Evolutionary conservation across 148 eudicot genomes (phyloP), one percentile per base, ranked within the genome.

Genomic region (Arctostaphylos glauca): DNA sequence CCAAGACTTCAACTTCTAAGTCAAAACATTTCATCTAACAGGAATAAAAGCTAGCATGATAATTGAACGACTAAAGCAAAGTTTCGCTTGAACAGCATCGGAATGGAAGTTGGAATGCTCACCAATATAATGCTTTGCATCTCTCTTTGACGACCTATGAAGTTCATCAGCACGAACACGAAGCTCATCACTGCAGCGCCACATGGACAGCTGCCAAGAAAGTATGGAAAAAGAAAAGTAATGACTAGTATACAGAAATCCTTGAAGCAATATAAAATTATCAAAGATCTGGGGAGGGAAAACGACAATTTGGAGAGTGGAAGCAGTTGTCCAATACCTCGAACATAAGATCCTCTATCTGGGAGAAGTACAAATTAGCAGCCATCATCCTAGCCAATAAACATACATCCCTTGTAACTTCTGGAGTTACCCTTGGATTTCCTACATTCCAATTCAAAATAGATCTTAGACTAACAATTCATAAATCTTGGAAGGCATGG

Each of bases 281-380:
- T 81, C 14, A 3, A 79, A 38, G 59, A 96, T 93, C 86, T 93
- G 8, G 25, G 31, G 31, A 60, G 93, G 75, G 95, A 90, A 76
- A 91, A 96, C 88, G 93, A 93, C 78, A 94, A 88, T 83, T 96
- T 21, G 1, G 67, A 60, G 89, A 54, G 80, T 96, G 86, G 98
- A 97, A 85, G 99, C 99, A 98, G 94, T 96, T 98, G 94, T 92
- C 89, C 98, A 88, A 44, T 98, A 94, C 99, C 98, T 96, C 99
- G 84, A 96, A 96, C 99, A 96, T 96, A 86, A 96, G 98, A 87
- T 96, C 99, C 90, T 96, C 99, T 59, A 96, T 96, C 87, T 96
- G 96, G 79, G 99, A 92, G 71, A 91, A 96, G 89, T 96, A 94
- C 80, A 96, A 88, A 83, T 96, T 96, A 85, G 98, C 97, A 86